Base-by-base conservation (phyloP, 805 yeast genomes). In the Saitoella complicata region DNA sequence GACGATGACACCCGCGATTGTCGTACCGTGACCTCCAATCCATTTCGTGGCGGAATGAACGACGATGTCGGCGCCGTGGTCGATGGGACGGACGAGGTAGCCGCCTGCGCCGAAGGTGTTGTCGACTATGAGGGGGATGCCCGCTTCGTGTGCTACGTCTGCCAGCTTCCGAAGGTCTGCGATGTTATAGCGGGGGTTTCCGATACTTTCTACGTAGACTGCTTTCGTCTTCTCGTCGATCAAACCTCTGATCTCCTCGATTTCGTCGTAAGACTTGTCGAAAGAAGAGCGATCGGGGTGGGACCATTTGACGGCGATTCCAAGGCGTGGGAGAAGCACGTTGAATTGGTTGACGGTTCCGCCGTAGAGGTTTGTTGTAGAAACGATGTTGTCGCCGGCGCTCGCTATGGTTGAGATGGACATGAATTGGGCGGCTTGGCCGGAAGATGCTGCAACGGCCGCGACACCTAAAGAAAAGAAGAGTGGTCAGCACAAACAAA, bases 61-160 rank as follows among this genome's bases (percentile, higher is more conserved):
- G 33, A 88, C 80, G 52, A 87, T 80, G 61, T 87, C 95, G 40
- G 85, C 96, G 53, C 96, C 96, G 57, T 74, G 80, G 50, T 81
- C 81, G 53, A 87, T 65, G 50, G 97, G 97, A 53, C 73, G 76
- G 48, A 83, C 74, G 55, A 82, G 73, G 68, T 66, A 86, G 42
- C 96, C 96, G 64, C 94, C 96, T 39, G 95, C 95, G 59, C 95
- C 97, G 56, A 87, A 87, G 12, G 97, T 87, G 75, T 87, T 87
- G 66, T 87, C 97, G 40, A 82, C 95, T 42, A 87, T 88, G 40
- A 88, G 76, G 42, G 95, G 94, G 41, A 86, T 69, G 49, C 95
- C 95, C 52, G 81, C 72, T 47, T 78, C 75, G 63, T 85, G 95
- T 44, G 94, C 94, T 43, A 82, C 68, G 32, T 71, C 78, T 40